Conservation (phyloP, 441 rosid genomes). For the Pelargonium australe region DNA sequence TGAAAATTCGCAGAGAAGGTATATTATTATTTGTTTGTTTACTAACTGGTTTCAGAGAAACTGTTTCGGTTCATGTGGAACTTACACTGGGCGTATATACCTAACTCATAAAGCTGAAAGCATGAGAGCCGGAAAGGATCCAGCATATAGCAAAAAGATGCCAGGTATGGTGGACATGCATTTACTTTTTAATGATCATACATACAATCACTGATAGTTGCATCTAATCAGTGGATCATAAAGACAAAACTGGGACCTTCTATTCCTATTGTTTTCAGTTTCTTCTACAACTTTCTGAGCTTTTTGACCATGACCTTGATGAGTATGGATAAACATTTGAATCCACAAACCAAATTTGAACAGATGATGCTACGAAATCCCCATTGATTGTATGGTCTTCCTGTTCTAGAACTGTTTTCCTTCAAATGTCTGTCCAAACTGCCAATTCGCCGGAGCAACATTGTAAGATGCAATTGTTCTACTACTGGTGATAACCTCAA, state of each 20-base stretch:
- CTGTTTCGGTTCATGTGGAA: not conserved
- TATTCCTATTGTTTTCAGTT: conserved; percentile 7
- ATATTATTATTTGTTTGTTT: too few species aligned
- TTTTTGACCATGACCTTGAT: conserved; percentile 21
- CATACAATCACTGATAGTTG: conserved; percentile 7
- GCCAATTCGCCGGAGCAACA: conserved; percentile 77
- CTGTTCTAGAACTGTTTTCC: conserved; percentile 61
- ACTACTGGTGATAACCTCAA: conserved; percentile 61
- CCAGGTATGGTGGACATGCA: not conserved
- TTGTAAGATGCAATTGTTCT: conserved; percentile 63
- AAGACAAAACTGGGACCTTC: conserved; percentile 25
- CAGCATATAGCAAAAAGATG: not conserved
- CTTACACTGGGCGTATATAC: not conserved
- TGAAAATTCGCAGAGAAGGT: not conserved
- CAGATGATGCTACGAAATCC: not conserved
- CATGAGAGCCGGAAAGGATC: not conserved
- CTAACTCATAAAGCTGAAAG: not conserved
- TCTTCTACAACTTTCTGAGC: conserved; percentile 15
- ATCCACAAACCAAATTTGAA: not conserved
- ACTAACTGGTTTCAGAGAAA: not conserved
- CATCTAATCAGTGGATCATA: not conserved
- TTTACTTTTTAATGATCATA: conserved; percentile 11
- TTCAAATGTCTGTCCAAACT: conserved; percentile 65
- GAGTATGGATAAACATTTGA: not conserved
- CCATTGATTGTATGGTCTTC: too few species aligned